These are phyloP conservation scores for Austropuccinia psidii DNA, from an alignment of 1,284 basidiomycete species.

Conservation along the genomic window DNA sequence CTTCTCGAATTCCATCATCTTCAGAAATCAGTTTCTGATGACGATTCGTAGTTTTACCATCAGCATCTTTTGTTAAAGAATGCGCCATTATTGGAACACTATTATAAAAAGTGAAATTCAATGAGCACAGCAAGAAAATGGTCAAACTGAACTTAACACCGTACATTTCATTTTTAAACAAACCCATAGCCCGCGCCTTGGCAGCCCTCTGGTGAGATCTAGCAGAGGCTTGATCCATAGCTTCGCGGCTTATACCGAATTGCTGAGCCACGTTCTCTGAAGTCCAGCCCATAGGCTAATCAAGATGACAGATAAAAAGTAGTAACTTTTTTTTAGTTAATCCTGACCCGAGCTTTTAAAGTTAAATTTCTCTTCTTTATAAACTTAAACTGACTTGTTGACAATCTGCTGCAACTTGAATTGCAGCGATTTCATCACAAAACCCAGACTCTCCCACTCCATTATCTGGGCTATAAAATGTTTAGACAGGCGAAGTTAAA, in stretches of 20 bases:
- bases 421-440: conserved; percentile 56
- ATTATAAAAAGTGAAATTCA: too few species aligned
- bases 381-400: conserved; percentile 55
- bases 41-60: conserved; percentile 55
- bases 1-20: conserved; percentile 75
- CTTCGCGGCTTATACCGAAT: conserved; percentile 69
- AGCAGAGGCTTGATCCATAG: conserved; percentile 78
- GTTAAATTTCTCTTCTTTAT: neutral
- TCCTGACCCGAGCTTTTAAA: too few species aligned
- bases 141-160: too few species aligned
- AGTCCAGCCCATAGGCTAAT: conserved; percentile 76
- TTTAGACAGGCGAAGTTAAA: neutral
- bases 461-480: conserved; percentile 56
- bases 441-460: conserved; percentile 54
- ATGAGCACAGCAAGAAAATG: too few species aligned
- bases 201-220: conserved; percentile 71
- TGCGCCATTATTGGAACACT: too few species aligned
- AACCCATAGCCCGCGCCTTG: conserved; percentile 56
- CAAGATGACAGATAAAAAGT: too few species aligned
- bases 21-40: conserved; percentile 57
- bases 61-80: too few species aligned
- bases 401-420: conserved; percentile 57
- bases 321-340: too few species aligned
- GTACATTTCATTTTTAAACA: conserved; percentile 69
- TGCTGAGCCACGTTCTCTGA: conserved; percentile 72